These are phyloP conservation scores for Cryptosporidium parvum DNA, from an alignment of 169 alveolate species.

Conservation along the genomic window DNA sequence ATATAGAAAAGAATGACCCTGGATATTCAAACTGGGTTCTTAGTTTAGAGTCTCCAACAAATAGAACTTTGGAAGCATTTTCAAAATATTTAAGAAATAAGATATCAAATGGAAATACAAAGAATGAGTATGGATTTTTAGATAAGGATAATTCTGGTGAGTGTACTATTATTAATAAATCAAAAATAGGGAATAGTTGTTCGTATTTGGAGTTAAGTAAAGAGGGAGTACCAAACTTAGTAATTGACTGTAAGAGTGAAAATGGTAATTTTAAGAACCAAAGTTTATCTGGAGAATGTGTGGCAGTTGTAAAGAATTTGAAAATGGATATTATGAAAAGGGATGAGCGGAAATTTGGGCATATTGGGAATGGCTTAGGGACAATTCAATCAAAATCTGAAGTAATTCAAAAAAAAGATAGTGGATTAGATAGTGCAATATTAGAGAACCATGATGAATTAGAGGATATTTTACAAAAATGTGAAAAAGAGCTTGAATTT, in stretches of 20 bases:
- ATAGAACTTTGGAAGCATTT: slow-evolving; percentile 39
- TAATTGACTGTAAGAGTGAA: slow-evolving; percentile 13
- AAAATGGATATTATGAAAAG: background rate
- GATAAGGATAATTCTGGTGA: background rate
- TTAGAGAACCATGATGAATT: background rate
- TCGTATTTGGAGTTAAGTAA: slow-evolving; percentile 11
- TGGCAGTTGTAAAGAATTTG: slow-evolving; percentile 21
- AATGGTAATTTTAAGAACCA: slow-evolving; percentile 36
- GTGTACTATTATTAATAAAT: background rate
- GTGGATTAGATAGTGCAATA: background rate
- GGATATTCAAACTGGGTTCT: slow-evolving; percentile 73
- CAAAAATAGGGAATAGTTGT: slow-evolving; percentile 3
- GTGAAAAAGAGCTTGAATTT: slow-evolving; percentile 23
- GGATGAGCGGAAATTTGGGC: background rate
- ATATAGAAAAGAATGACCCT: slow-evolving; percentile 68
- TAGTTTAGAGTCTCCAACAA: slow-evolving; percentile 58
- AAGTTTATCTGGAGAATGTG: slow-evolving; percentile 12
- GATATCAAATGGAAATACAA: background rate
- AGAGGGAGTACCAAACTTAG: slow-evolving; percentile 22
- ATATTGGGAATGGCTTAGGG: background rate
- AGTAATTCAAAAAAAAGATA: no score
- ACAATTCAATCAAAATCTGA: background rate
- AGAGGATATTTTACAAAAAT: slow-evolving; percentile 11
- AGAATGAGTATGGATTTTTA: background rate
- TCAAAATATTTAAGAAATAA: slow-evolving; percentile 43